Evolutionary conservation across 2,329 filamentous ascomycete species (phyloP).

Genomic region (Leptographium flavum): DNA sequence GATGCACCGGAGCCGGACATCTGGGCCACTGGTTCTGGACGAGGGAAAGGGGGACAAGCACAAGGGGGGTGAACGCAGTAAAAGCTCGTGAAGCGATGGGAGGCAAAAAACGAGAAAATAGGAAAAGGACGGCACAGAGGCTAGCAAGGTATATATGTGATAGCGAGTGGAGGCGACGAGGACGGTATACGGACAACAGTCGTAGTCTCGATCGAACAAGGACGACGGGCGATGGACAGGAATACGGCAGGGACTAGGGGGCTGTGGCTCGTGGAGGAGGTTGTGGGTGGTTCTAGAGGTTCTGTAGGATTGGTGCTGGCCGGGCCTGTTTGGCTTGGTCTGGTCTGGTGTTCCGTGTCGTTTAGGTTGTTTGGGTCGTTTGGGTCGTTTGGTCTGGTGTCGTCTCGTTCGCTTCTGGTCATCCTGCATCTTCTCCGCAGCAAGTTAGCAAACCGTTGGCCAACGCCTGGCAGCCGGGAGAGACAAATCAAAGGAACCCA

Average conservation of each 20-base stretch:
- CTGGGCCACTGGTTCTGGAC: too few species aligned
- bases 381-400: too few species aligned
- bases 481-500: too few species aligned
- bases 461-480: too few species aligned
- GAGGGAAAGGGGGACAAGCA: not conserved
- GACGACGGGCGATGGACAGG: not conserved
- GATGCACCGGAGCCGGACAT: not conserved
- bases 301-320: not conserved
- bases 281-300: not conserved
- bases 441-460: too few species aligned
- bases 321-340: too few species aligned
- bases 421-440: too few species aligned
- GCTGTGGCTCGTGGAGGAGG: not conserved
- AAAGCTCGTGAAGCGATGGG: slow-evolving; percentile 7
- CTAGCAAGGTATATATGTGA: not conserved
- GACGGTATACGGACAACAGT: not conserved
- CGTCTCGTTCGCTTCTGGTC: too few species aligned
- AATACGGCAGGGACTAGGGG: not conserved
- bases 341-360: too few species aligned
- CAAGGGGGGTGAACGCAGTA: slow-evolving; percentile 6
- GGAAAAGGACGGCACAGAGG: not conserved
- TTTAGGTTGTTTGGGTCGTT: too few species aligned
- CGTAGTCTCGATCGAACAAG: not conserved
- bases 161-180: not conserved
- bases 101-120: slow-evolving; percentile 10